Conservation (phyloP, 2,329 filamentous ascomycete species). For the Exophiala oligosperma region DNA sequence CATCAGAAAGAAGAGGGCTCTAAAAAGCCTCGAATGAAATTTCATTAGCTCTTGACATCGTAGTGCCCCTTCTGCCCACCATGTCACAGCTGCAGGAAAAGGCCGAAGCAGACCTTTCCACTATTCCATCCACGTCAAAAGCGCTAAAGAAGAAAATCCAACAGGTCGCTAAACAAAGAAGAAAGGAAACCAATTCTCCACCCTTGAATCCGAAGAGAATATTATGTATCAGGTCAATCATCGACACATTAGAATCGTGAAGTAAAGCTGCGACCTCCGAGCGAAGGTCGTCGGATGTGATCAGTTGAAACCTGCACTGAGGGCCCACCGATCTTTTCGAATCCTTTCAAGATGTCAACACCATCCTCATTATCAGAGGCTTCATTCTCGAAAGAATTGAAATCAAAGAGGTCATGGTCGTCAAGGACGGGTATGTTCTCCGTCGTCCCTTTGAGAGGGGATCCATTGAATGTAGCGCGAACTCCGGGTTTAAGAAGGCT, state of each 20-base stretch:
- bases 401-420: conserved; percentile 48
- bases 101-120: too few species aligned
- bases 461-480: conserved; percentile 18
- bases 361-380: conserved; percentile 42
- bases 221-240: conserved; percentile 5
- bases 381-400: conserved; percentile 47
- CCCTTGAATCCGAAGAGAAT: not conserved
- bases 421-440: conserved; percentile 38
- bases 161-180: not conserved
- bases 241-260: conserved; percentile 22
- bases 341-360: conserved; percentile 48
- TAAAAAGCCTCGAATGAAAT: conserved; percentile 9
- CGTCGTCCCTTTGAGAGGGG: conserved; percentile 25
- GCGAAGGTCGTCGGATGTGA: conserved; percentile 17
- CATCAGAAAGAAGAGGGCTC: conserved; percentile 15
- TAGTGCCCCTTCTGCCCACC: not conserved
- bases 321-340: conserved; percentile 44
- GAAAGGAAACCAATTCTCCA: conserved; percentile 6
- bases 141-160: not conserved
- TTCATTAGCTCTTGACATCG: conserved; percentile 26
- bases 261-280: conserved; percentile 25
- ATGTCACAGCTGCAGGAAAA: too few species aligned
- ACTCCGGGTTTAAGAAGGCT: conserved; percentile 30
- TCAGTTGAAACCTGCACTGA: conserved; percentile 12
- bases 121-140: not conserved